phyloP scores from a whole-genome alignment of 2,329 filamentous ascomycete genomes.

The Ophidiomyces ophidiicola region DNA sequence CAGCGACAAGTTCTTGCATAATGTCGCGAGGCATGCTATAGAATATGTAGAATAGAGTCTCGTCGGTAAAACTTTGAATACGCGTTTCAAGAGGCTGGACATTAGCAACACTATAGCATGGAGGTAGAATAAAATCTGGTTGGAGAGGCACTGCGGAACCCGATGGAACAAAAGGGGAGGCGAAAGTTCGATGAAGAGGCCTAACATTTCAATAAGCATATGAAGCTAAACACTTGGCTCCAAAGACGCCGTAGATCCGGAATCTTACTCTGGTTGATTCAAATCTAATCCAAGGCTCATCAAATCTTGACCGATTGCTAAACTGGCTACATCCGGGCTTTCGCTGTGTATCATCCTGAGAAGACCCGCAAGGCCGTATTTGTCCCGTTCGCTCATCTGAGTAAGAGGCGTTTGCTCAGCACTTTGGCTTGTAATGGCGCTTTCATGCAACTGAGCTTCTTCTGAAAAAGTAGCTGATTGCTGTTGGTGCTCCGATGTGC shows the following conservation, averaged over 20 bases:
- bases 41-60: conserved; percentile 59
- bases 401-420: conserved; percentile 25
- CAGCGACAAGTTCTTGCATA: conserved; percentile 53
- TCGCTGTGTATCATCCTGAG: conserved; percentile 45
- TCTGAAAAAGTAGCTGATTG: conserved; percentile 19
- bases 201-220: conserved; percentile 27
- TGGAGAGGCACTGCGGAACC: conserved; percentile 46
- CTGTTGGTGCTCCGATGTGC: conserved; percentile 25
- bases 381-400: conserved; percentile 49
- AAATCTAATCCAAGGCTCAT: conserved; percentile 53
- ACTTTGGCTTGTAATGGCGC: conserved; percentile 7
- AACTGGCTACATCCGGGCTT: conserved; percentile 39
- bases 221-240: background rate
- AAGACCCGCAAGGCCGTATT: conserved; percentile 49
- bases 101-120: conserved; percentile 54
- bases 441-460: conserved; percentile 9
- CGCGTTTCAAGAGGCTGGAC: conserved; percentile 50
- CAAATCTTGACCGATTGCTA: conserved; percentile 53
- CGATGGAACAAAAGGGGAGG: conserved; percentile 49
- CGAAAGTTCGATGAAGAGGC: conserved; percentile 52
- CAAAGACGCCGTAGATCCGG: conserved; percentile 4
- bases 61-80: conserved; percentile 48
- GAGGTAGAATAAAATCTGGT: conserved; percentile 51
- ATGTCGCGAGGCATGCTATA: conserved; percentile 55
- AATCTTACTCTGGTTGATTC: conserved; percentile 47